Conservation (phyloP, 371 early-diverging fungal genomes). For the Apophysomyces sp. region DNA sequence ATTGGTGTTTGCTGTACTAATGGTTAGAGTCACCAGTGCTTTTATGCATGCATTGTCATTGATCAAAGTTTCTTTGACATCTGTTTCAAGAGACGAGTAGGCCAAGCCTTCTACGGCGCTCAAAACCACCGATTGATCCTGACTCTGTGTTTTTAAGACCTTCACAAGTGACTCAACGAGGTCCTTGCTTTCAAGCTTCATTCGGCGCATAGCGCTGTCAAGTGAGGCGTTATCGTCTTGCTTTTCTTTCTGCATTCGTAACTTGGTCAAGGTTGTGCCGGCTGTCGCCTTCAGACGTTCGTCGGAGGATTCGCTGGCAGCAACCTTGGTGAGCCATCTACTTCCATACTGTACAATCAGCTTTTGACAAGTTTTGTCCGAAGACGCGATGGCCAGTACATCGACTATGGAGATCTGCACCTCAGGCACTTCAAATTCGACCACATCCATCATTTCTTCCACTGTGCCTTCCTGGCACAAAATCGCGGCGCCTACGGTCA, state of each 20-base stretch:
- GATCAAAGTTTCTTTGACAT: constrained; percentile 62
- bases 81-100: constrained; percentile 63
- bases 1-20: constrained; percentile 40
- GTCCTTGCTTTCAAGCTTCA: constrained; percentile 25
- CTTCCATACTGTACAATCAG: constrained; percentile 54
- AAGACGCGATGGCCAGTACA: constrained; percentile 66
- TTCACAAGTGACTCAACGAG: constrained; percentile 31
- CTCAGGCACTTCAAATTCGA: constrained; percentile 64
- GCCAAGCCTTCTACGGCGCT: constrained; percentile 75
- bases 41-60: constrained; percentile 57
- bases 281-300: constrained; percentile 59
- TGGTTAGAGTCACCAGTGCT: constrained; percentile 49
- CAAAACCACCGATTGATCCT: constrained; percentile 26
- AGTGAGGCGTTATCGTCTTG: constrained; percentile 13
- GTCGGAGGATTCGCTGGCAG: constrained; percentile 41
- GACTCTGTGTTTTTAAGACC: constrained; percentile 37
- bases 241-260: constrained; percentile 44
- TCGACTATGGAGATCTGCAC: constrained; percentile 65
- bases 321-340: constrained; percentile 54
- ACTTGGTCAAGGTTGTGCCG: constrained; percentile 65
- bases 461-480: constrained; percentile 63
- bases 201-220: constrained; percentile 30
- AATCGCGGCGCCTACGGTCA: constrained; percentile 61
- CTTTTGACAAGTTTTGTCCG: constrained; percentile 62
- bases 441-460: constrained; percentile 68